Evolutionary conservation across 2,329 filamentous ascomycete genomes (phyloP).

Genomic region (Sporothrix pseudoabietina): DNA sequence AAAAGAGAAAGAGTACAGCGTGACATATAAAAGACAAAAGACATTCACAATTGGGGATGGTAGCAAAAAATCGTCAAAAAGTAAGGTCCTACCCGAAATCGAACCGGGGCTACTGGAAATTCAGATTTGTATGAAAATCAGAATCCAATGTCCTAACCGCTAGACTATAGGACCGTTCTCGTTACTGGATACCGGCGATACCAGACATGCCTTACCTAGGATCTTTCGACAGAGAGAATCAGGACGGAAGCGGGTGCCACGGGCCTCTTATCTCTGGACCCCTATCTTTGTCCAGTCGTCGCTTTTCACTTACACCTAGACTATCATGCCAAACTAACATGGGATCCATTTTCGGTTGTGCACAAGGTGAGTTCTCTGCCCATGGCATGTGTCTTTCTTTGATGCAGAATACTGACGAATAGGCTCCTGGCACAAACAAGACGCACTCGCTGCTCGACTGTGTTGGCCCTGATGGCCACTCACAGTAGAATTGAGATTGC

Average conservation of each 20-base stretch:
- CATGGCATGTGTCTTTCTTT: background rate
- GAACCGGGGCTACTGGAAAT: background rate
- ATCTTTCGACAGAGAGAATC: background rate
- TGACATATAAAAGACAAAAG: too few species aligned
- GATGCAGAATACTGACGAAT: background rate
- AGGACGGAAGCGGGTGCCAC: too few species aligned
- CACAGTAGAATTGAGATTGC: background rate
- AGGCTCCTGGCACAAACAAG: slow-evolving; percentile 8
- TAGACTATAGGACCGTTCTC: background rate
- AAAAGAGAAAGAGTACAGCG: too few species aligned
- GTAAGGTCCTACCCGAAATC: background rate
- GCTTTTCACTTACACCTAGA: too few species aligned
- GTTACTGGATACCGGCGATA: background rate
- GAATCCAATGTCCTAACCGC: background rate
- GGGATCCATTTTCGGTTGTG: slow-evolving; percentile 16
- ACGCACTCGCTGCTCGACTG: background rate
- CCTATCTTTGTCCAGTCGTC: too few species aligned
- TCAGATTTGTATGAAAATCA: background rate
- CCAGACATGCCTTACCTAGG: background rate
- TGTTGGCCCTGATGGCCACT: background rate
- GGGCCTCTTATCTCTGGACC: too few species aligned
- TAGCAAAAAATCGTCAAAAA: too few species aligned
- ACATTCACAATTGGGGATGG: too few species aligned
- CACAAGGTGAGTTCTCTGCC: background rate
- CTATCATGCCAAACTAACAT: background rate